These are phyloP conservation scores for Eimeria brunetti DNA, from an alignment of 169 alveolate species.

Conservation along the genomic window DNA sequence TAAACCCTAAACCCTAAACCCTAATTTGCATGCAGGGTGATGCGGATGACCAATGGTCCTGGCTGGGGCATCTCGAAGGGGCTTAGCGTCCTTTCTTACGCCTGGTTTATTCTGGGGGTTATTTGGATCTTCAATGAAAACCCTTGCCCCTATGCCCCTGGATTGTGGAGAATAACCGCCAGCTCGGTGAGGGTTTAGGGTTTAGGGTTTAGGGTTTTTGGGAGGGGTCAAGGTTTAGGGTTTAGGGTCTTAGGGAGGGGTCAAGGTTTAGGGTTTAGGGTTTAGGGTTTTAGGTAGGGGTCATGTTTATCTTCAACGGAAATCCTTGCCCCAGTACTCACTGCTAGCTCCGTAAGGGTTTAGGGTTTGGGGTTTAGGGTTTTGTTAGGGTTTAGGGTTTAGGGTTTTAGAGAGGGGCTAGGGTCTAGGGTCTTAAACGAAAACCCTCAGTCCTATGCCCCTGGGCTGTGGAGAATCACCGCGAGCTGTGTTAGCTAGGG, in stretches of 20 bases:
- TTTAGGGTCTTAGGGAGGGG: neutral
- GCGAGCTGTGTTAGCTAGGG: neutral
- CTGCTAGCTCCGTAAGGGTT: too few relatives aligned
- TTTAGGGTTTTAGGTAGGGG: too few relatives aligned
- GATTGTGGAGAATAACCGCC: slow-evolving; percentile 64
- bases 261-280: too few relatives aligned
- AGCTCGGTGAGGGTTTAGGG: slow-evolving; percentile 58
- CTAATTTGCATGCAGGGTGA: neutral
- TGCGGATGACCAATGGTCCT: slow-evolving; percentile 43
- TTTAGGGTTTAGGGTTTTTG: too few relatives aligned
- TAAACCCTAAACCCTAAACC: neutral
- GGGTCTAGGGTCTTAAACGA: too few relatives aligned
- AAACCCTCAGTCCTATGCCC: too few relatives aligned
- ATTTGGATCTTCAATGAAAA: slow-evolving; percentile 67
- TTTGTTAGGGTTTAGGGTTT: neutral
- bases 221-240: too few relatives aligned
- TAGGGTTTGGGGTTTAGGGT: neutral
- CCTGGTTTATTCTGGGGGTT: slow-evolving; percentile 78
- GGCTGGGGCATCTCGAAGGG: slow-evolving; percentile 70
- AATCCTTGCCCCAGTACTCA: too few relatives aligned
- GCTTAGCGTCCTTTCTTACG: slow-evolving; percentile 53
- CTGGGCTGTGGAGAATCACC: too few relatives aligned
- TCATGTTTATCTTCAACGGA: too few relatives aligned
- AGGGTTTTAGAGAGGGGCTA: too few relatives aligned
- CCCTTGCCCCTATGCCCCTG: slow-evolving; percentile 68